A percentile compares a stretch with the other conserved stretches of the same genome.
Evolutionary conservation across 1,139 yeast genomes (phyloP).

Genomic region (Trichomonascaceae sp.): DNA sequence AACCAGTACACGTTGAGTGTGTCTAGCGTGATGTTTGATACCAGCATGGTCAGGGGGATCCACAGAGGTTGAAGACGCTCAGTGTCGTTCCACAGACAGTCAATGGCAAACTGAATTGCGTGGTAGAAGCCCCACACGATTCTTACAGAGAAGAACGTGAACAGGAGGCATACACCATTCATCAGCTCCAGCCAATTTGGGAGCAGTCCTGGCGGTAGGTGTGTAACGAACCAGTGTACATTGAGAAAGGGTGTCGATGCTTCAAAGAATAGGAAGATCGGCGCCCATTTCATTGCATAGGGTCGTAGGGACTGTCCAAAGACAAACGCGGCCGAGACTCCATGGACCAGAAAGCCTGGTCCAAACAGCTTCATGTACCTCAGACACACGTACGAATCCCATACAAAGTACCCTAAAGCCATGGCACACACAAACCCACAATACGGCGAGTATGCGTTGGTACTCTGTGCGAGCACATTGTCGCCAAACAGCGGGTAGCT

Average conservation of each 20-base stretch:
- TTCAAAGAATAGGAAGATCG: constrained; percentile 77
- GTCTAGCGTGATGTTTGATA: constrained; percentile 54
- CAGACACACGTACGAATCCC: constrained; percentile 70
- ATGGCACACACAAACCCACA: constrained; percentile 57
- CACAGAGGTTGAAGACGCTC: constrained; percentile 15
- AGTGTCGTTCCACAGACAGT: constrained; percentile 18
- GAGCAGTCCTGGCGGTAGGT: constrained; percentile 46
- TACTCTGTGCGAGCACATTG: constrained; percentile 31
- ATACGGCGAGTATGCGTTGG: constrained; percentile 64
- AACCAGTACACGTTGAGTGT: constrained; percentile 51
- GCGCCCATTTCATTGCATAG: constrained; percentile 72
- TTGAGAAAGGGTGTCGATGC: constrained; percentile 88
- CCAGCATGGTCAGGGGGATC: constrained; percentile 38
- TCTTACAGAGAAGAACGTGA: constrained; percentile 63
- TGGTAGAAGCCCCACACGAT: constrained; percentile 85
- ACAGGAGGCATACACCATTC: constrained; percentile 60
- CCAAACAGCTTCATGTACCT: constrained; percentile 58
- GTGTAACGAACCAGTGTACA: constrained; percentile 78
- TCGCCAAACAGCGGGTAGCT: constrained; percentile 53
- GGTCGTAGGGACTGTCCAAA: constrained; percentile 55
- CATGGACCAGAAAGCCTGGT: constrained; percentile 73
- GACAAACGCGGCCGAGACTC: constrained; percentile 66
- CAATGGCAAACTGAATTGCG: constrained; percentile 25
- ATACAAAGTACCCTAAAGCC: constrained; percentile 79
- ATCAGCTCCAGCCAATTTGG: constrained; percentile 39